Percentiles rank a stretch among this genome's conserved stretches.
phyloP scores from a whole-genome alignment of 2,329 filamentous ascomycete genomes.

The Botryotinia calthae region DNA sequence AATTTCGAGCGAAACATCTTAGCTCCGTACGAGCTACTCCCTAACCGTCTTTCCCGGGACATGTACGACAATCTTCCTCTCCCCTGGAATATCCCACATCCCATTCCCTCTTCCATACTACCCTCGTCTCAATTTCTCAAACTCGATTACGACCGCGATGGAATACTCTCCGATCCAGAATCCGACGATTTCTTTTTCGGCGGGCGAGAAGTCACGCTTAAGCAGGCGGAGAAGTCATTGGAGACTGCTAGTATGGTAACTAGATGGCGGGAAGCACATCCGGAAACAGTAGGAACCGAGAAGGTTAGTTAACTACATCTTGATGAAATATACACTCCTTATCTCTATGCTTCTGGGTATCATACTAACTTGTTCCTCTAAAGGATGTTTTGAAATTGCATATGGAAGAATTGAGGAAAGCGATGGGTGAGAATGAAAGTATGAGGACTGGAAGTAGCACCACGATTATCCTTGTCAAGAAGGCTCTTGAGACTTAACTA shows the following conservation, averaged over 20 bases:
- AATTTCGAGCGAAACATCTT: conserved; percentile 41
- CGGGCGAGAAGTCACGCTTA: conserved; percentile 18
- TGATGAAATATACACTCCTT: not conserved
- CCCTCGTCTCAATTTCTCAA: conserved; percentile 38
- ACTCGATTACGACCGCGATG: conserved; percentile 41
- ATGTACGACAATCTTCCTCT: conserved; percentile 44
- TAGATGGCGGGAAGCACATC: conserved; percentile 42
- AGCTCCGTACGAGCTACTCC: conserved; percentile 39
- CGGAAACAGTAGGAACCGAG: conserved; percentile 40
- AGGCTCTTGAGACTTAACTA: conserved; percentile 18
- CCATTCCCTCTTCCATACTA: conserved; percentile 35
- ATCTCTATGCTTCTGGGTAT: not conserved
- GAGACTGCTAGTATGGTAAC: conserved; percentile 42
- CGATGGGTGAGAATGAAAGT: conserved; percentile 24
- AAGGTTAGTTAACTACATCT: conserved; percentile 20
- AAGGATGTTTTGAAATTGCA: conserved; percentile 16
- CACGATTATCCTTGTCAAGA: conserved; percentile 28
- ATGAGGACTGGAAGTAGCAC: conserved; percentile 23
- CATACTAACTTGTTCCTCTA: not conserved
- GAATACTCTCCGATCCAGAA: conserved; percentile 31
- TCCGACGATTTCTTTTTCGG: conserved; percentile 35
- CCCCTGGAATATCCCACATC: conserved; percentile 43
- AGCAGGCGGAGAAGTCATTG: conserved; percentile 32
- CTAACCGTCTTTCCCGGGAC: conserved; percentile 41
- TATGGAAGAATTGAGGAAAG: conserved; percentile 24